Base-by-base conservation (phyloP, 129 eudicot species). In the Solidago caesia region DNA sequence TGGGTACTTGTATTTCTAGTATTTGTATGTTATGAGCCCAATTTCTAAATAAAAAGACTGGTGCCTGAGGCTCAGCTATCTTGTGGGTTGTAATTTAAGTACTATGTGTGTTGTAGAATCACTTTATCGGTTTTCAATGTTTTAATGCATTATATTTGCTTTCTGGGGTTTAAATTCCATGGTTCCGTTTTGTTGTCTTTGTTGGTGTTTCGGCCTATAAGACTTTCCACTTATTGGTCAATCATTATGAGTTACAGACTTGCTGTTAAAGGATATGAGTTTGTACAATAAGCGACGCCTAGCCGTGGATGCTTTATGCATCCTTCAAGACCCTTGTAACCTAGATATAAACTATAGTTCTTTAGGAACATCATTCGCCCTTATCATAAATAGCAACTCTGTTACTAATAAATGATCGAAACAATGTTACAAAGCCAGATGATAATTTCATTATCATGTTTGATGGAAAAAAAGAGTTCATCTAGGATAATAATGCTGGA, bases 31-130 rank as follows among this genome's bases (percentile, higher is more conserved):
- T 39, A 49, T 70, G 71, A 70, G 46, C 44, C 44, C 33, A 16
- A 9, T 47, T 21, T 72, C 5, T 4, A 56, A 79, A 79, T 72
- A 72, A 79, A 59, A 69, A 72, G 78, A 45, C 72, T 52, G 68
- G 73, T 42, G 77, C 64, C 64, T 58, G 60, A 68, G 81, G 63
- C 71, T 59, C 71, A 41, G 64, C 13, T 58, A 45, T 64, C 52
- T 79, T 55, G 68, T 64, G 60, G 68, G 42, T 65, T 79, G 82
- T 79, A 73, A 45, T 56, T 47, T 64, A 29, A 73, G 78, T 64
- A 71, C 77, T 78, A 13, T 29, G 56, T 72, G 29, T 72, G 62
- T 64, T 79, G 82, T 72, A 79, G 72, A 68, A 43, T 52, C 46
- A 10, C 1, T 53, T 64, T 25, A n/a, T 61, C 33, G 62, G 46